phyloP scores from a whole-genome alignment of 2,329 filamentous ascomycete genomes.

The Fusarium succisae region DNA sequence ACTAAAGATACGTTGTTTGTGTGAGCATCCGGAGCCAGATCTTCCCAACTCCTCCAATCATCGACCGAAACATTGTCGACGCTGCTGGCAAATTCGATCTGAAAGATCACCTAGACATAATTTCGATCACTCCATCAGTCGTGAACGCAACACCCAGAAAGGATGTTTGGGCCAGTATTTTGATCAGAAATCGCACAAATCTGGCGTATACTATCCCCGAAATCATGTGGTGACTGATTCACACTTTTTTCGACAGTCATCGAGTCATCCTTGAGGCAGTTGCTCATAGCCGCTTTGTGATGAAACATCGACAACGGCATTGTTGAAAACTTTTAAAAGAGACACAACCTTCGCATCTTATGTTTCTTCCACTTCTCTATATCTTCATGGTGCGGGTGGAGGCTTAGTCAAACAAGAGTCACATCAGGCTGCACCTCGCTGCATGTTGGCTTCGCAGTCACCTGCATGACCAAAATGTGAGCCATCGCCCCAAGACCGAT shows the following conservation, averaged over 20 bases:
- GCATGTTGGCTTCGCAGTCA: not conserved
- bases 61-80: not conserved
- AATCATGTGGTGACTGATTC: not conserved
- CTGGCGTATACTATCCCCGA: too few species aligned
- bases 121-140: too few species aligned
- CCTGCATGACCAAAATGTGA: not conserved
- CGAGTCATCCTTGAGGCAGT: not conserved
- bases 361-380: not conserved
- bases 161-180: not conserved
- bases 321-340: not conserved
- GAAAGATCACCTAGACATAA: not conserved
- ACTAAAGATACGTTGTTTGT: not conserved
- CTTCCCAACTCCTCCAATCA: not conserved
- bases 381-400: not conserved
- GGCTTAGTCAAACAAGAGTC: not conserved
- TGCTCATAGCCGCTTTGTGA: not conserved
- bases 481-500: not conserved
- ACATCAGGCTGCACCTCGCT: not conserved
- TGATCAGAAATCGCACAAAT: not conserved
- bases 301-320: not conserved
- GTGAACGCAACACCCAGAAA: not conserved
- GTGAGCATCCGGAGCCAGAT: not conserved
- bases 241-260: not conserved
- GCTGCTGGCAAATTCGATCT: not conserved
- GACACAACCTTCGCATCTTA: not conserved